Percentiles rank a stretch among this genome's conserved stretches.
Conservation (phyloP, 352 stramenopile species). For the Globisporangium acanthophoron region DNA sequence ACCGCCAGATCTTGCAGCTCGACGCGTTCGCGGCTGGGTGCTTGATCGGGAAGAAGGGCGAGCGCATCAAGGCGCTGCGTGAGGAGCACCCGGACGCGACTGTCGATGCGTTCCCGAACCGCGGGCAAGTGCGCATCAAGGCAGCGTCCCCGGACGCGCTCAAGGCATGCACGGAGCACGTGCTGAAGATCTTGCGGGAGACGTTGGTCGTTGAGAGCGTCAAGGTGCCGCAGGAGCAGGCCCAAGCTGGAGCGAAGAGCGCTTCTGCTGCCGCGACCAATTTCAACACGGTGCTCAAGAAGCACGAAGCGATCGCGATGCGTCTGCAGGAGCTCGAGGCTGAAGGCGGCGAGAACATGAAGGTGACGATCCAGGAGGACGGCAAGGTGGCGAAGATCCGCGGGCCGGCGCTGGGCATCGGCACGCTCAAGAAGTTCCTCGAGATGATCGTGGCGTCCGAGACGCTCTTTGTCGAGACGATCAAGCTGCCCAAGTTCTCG, state of each 20-base stretch:
- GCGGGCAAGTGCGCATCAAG: conserved; percentile 70
- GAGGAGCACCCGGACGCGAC: conserved; percentile 52
- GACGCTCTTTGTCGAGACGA: conserved; percentile 58
- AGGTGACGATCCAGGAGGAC: conserved; percentile 60
- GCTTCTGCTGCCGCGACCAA: conserved; percentile 20
- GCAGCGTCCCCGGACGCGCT: conserved; percentile 46
- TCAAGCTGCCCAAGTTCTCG: conserved; percentile 39
- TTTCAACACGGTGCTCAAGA: conserved; percentile 57
- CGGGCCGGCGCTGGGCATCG: conserved; percentile 56
- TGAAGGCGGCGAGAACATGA: conserved; percentile 59
- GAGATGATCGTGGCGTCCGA: conserved; percentile 63
- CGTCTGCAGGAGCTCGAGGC: conserved; percentile 70
- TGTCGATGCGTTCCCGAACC: conserved; percentile 65
- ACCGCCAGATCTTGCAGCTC: conserved; percentile 68
- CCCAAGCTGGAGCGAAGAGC: conserved; percentile 5
- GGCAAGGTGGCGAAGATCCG: conserved; percentile 67
- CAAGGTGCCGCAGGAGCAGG: conserved; percentile 20
- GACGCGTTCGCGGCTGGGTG: conserved; percentile 67
- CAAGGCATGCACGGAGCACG: conserved; percentile 48
- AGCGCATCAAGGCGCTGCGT: conserved; percentile 71
- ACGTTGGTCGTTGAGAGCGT: conserved; percentile 64
- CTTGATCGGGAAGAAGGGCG: conserved; percentile 77
- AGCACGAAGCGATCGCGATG: conserved; percentile 45
- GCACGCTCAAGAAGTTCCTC: conserved; percentile 66
- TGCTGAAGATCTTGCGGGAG: conserved; percentile 58